These are phyloP conservation scores for Endothia cerciana DNA, from an alignment of 2,329 filamentous ascomycete species.

Conservation along the genomic window DNA sequence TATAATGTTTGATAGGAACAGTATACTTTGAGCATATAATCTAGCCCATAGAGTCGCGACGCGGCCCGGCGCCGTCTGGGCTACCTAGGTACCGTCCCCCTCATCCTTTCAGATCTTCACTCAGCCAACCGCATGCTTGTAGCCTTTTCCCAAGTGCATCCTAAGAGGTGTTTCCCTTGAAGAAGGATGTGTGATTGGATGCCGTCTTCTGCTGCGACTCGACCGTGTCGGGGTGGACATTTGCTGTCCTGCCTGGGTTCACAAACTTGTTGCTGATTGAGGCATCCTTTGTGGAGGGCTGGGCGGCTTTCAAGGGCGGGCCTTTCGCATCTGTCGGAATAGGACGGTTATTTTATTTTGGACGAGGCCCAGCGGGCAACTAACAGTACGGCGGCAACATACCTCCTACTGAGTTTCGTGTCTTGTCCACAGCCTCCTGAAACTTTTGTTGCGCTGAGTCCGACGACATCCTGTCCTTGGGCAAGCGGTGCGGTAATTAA, in stretches of 20 bases:
- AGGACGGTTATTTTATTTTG: background rate
- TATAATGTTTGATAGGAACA: too few species aligned
- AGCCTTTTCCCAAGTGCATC: too few species aligned
- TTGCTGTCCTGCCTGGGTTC: slow-evolving; percentile 20
- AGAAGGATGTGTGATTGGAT: slow-evolving; percentile 17
- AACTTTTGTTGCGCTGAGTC: slow-evolving; percentile 25
- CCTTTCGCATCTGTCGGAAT: slow-evolving; percentile 16
- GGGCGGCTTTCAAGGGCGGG: slow-evolving; percentile 17
- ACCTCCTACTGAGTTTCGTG: slow-evolving; percentile 19
- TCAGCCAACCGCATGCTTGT: too few species aligned
- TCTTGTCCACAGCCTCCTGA: slow-evolving; percentile 18
- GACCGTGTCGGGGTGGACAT: slow-evolving; percentile 9
- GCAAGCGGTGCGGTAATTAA: background rate
- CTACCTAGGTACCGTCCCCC: too few species aligned
- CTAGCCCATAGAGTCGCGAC: too few species aligned
- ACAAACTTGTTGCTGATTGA: slow-evolving; percentile 27
- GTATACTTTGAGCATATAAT: too few species aligned
- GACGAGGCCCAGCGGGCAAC: too few species aligned
- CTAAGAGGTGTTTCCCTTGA: slow-evolving; percentile 22
- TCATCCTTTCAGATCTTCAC: too few species aligned
- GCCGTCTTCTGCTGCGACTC: slow-evolving; percentile 15
- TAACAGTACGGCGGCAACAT: background rate
- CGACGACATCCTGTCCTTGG: background rate
- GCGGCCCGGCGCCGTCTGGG: too few species aligned
- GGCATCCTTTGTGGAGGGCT: slow-evolving; percentile 23